Conservation (phyloP, 768 basidiomycete genomes). For the Hydnomerulius pinastri region DNA sequence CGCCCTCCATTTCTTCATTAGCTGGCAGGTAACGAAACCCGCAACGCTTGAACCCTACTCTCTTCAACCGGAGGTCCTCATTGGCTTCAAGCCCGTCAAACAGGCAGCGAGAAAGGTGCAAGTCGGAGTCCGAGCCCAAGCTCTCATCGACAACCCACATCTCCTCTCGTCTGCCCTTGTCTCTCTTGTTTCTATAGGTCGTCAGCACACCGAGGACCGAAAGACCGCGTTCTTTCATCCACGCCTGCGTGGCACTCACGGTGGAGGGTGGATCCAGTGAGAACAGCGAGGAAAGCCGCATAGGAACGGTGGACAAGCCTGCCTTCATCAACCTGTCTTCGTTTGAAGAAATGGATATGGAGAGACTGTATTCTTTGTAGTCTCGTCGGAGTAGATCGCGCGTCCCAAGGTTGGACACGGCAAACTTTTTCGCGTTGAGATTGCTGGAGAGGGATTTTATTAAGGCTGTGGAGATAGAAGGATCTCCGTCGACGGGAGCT, state of each 20-base stretch:
- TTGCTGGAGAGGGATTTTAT: constrained; percentile 54
- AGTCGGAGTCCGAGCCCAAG: constrained; percentile 9
- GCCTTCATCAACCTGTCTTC: constrained; percentile 49
- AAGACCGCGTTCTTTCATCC: constrained; percentile 67
- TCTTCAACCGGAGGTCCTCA: constrained; percentile 52
- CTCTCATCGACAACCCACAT: constrained; percentile 60
- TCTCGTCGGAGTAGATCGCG: constrained; percentile 89
- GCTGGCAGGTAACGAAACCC: constrained; percentile 12
- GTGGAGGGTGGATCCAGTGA: constrained; percentile 23
- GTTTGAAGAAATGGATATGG: constrained; percentile 20
- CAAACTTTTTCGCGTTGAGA: constrained; percentile 53
- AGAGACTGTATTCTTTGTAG: constrained; percentile 84
- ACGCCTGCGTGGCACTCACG: constrained; percentile 39
- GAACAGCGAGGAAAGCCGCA: constrained; percentile 53
- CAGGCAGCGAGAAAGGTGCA: constrained; percentile 41
- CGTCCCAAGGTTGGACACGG: constrained; percentile 65
- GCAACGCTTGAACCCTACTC: constrained; percentile 28
- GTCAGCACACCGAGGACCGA: constrained; percentile 81
- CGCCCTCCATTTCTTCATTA: constrained; percentile 15
- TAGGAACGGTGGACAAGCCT: constrained; percentile 83
- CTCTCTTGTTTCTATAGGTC: constrained; percentile 53
- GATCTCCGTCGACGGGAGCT: no score
- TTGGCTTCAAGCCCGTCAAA: constrained; percentile 62
- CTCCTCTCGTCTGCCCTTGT: constrained; percentile 68
- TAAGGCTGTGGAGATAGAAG: no score